These are phyloP conservation scores for Trichoderma afroharzianum DNA, from an alignment of 2,329 filamentous ascomycete species.

Conservation along the genomic window DNA sequence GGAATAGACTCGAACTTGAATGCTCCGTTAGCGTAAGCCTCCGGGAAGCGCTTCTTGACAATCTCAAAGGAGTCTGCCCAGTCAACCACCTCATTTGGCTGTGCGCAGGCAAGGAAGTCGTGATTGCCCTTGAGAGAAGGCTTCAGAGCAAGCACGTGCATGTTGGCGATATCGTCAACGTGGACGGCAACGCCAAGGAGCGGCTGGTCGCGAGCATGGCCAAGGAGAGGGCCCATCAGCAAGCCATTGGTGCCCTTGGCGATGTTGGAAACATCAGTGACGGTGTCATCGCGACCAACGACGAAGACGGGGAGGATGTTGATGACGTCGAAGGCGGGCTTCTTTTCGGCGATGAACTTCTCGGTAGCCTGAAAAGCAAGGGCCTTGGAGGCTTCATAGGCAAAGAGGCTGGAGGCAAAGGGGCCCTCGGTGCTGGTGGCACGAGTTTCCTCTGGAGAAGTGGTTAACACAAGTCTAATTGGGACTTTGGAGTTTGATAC, in stretches of 20 bases:
- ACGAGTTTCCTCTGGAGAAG: neutral
- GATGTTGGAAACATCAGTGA: neutral
- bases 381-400: slow-evolving; percentile 37
- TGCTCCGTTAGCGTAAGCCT: slow-evolving; percentile 9
- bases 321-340: slow-evolving; percentile 35
- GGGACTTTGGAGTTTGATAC: neutral
- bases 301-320: slow-evolving; percentile 37
- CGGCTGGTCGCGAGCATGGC: slow-evolving; percentile 23
- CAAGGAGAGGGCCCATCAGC: slow-evolving; percentile 33
- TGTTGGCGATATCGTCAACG: slow-evolving; percentile 19
- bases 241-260: slow-evolving; percentile 33
- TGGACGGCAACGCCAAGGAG: slow-evolving; percentile 26
- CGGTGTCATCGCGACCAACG: slow-evolving; percentile 35
- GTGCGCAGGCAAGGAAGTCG: slow-evolving; percentile 14
- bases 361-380: slow-evolving; percentile 33
- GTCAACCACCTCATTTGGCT: neutral
- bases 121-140: slow-evolving; percentile 5
- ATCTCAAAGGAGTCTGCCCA: slow-evolving; percentile 2
- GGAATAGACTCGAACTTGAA: slow-evolving; percentile 17
- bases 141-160: slow-evolving; percentile 12
- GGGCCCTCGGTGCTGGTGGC: slow-evolving; percentile 21
- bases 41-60: slow-evolving; percentile 16
- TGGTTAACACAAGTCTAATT: neutral
- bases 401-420: slow-evolving; percentile 30
- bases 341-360: slow-evolving; percentile 30